These are phyloP conservation scores for Triticum timopheevii DNA, from an alignment of 176 grass and related monocot genomes.

Conservation along the genomic window DNA sequence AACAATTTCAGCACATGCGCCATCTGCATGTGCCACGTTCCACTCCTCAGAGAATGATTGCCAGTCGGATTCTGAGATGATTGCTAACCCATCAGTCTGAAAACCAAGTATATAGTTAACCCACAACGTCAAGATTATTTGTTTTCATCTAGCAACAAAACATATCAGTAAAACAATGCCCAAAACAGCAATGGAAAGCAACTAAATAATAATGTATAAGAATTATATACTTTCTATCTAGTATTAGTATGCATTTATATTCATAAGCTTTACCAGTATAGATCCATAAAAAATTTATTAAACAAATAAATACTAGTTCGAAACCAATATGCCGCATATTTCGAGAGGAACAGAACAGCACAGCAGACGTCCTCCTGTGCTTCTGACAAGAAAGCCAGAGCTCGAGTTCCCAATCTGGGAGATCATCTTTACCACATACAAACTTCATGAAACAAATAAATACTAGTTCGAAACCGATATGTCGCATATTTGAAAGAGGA, in stretches of 20 bases:
- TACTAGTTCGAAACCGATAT: neutral
- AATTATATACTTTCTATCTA: neutral
- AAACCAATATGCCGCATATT: neutral
- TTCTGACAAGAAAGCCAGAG: neutral
- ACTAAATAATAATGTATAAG: neutral
- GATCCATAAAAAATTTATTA: neutral
- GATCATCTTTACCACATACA: neutral
- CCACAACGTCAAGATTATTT: neutral
- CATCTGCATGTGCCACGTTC: constrained; percentile 63
- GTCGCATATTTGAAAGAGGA: neutral
- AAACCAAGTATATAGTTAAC: constrained; percentile 37
- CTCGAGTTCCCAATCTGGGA: neutral
- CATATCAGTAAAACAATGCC: constrained; percentile 11
- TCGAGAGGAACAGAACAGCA: neutral
- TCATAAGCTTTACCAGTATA: neutral
- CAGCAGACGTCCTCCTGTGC: neutral
- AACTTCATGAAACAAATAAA: constrained; percentile 7
- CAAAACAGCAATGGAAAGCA: constrained; percentile 16
- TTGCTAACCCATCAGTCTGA: constrained; percentile 82
- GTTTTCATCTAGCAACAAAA: constrained; percentile 8
- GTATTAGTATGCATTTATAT: neutral
- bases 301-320: neutral
- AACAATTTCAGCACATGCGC: constrained; percentile 81
- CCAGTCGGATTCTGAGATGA: constrained; percentile 81
- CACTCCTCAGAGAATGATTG: constrained; percentile 87